phyloP scores from a whole-genome alignment of 2,329 filamentous ascomycete species.

The Aureobasidium musti region DNA sequence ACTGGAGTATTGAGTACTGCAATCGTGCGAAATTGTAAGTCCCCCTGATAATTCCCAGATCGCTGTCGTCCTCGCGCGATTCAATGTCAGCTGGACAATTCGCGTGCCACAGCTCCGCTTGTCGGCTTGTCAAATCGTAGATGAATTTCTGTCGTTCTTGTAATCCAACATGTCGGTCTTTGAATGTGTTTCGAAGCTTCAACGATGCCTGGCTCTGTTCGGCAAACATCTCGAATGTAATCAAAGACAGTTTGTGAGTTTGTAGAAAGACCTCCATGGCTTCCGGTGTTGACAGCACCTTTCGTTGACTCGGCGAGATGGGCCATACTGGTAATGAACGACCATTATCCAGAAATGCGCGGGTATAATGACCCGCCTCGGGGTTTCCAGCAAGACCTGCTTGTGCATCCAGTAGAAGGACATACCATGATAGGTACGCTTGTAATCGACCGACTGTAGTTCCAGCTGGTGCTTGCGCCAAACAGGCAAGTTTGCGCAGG shows the following conservation, averaged over 20 bases:
- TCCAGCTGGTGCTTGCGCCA: neutral
- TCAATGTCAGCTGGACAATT: neutral
- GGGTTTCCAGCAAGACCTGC: conserved; percentile 28
- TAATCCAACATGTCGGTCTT: neutral
- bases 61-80: neutral
- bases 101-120: neutral
- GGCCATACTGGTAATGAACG: conserved; percentile 18
- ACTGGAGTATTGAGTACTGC: conserved; percentile 39
- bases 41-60: neutral
- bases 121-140: neutral
- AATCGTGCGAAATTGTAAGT: conserved; percentile 18
- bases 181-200: neutral
- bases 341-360: conserved; percentile 28
- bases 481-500: conserved; percentile 15
- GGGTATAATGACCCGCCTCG: conserved; percentile 28
- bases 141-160: conserved; percentile 5
- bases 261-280: neutral
- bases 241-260: conserved; percentile 4
- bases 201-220: conserved; percentile 20
- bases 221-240: conserved; percentile 18
- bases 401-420: conserved; percentile 53
- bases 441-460: conserved; percentile 2
- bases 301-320: neutral
- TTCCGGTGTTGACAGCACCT: neutral
- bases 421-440: conserved; percentile 54